Conservation (phyloP, 257 asterid genomes). For the Ocimum tenuiflorum region DNA sequence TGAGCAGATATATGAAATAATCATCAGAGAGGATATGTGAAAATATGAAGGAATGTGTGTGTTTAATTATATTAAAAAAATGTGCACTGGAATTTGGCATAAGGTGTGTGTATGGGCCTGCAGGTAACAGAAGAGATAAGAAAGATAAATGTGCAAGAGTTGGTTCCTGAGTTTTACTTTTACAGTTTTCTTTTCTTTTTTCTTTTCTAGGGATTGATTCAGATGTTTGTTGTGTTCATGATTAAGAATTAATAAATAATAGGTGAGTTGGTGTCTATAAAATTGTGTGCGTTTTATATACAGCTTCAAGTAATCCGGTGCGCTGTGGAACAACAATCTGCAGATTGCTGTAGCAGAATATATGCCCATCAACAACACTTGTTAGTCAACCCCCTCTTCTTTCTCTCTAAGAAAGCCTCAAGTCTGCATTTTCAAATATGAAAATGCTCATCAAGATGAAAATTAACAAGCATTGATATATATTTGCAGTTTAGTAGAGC, state of each 20-base stretch:
- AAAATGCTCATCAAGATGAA: too few species aligned
- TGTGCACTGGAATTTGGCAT: slow-evolving; percentile 20
- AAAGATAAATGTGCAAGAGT: slow-evolving; percentile 7
- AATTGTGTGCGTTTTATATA: slow-evolving; percentile 6
- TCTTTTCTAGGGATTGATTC: background rate
- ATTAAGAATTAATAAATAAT: background rate
- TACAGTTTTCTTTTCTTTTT: too few species aligned
- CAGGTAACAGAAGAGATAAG: slow-evolving; percentile 32
- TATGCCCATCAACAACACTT: slow-evolving; percentile 10
- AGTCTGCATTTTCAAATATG: too few species aligned
- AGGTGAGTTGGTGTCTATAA: background rate
- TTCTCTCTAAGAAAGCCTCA: too few species aligned
- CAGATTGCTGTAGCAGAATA: background rate
- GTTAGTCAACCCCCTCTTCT: background rate
- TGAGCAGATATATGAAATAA: too few species aligned
- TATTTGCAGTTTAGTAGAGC: too few species aligned
- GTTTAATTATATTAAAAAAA: slow-evolving; percentile 15
- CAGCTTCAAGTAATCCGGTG: slow-evolving; percentile 5
- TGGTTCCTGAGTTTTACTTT: slow-evolving; percentile 27
- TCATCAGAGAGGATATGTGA: background rate
- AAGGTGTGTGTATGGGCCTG: slow-evolving; percentile 54
- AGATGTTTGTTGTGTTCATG: background rate
- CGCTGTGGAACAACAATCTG: background rate
- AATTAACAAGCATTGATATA: too few species aligned
- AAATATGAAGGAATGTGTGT: background rate